These are phyloP conservation scores for Apiospora arundinis DNA, from an alignment of 2,329 filamentous ascomycete species.

Conservation along the genomic window DNA sequence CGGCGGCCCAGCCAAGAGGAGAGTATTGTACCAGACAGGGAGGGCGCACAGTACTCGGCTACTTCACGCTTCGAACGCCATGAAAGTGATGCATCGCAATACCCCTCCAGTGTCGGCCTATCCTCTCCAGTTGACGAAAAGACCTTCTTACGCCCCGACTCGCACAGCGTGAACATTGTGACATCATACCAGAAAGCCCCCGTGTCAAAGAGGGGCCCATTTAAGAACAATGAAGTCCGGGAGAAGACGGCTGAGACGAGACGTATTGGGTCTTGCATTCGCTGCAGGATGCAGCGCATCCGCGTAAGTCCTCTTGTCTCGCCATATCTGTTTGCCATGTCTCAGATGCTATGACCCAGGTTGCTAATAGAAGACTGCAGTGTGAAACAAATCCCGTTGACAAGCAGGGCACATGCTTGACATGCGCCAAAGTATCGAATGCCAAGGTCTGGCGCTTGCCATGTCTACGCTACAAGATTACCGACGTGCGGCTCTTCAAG, in stretches of 20 bases:
- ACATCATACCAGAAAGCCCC: constrained; percentile 44
- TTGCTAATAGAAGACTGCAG: constrained; percentile 40
- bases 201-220: constrained; percentile 56
- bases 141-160: constrained; percentile 20
- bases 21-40: not conserved
- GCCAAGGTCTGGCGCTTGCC: constrained; percentile 60
- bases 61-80: not conserved
- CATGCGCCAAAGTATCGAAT: constrained; percentile 58
- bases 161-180: constrained; percentile 34
- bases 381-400: constrained; percentile 58
- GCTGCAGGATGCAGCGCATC: constrained; percentile 68
- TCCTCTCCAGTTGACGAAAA: constrained; percentile 31
- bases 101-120: constrained; percentile 27
- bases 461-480: constrained; percentile 67
- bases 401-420: constrained; percentile 55
- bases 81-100: constrained; percentile 27
- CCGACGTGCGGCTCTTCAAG: constrained; percentile 63
- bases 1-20: not conserved
- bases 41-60: not conserved
- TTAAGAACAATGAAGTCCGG: constrained; percentile 57
- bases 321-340: not conserved
- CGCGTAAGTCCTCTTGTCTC: constrained; percentile 51
- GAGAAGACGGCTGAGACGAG: constrained; percentile 63
- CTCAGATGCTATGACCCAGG: not conserved
- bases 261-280: constrained; percentile 64